Evolutionary conservation across 768 basidiomycete species (phyloP).

Genomic region (Hemileccinum rubropunctum): DNA sequence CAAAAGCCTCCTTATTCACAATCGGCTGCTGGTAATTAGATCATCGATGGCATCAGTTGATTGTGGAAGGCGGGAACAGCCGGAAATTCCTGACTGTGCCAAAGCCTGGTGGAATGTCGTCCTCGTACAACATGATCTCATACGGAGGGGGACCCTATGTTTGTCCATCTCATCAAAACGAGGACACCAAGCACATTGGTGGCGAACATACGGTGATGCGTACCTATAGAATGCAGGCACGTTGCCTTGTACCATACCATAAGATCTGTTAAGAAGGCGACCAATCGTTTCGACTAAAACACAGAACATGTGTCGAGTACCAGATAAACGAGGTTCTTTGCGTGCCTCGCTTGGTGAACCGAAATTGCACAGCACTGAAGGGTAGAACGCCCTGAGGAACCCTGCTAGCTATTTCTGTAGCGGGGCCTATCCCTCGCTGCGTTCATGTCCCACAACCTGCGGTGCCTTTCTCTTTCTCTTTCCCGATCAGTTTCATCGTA

Average conservation of each 20-base stretch:
- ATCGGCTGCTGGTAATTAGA: conserved; percentile 6
- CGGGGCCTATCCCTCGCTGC: conserved; percentile 37
- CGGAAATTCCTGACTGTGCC: background rate
- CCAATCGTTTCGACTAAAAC: conserved; percentile 7
- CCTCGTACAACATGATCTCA: no score
- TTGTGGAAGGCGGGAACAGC: conserved; percentile 2
- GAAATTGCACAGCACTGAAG: background rate
- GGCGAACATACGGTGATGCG: conserved; percentile 9
- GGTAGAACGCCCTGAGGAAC: conserved; percentile 5
- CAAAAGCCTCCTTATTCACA: conserved; percentile 11
- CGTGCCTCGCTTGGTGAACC: conserved; percentile 5
- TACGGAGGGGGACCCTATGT: background rate
- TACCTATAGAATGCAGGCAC: conserved; percentile 13
- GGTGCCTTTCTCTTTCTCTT: conserved; percentile 40
- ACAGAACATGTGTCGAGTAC: conserved; percentile 8
- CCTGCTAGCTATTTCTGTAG: conserved; percentile 18
- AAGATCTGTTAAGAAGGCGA: conserved; percentile 15
- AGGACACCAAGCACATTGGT: conserved; percentile 10
- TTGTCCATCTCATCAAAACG: conserved; percentile 22
- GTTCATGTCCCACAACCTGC: conserved; percentile 53
- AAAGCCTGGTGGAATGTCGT: background rate
- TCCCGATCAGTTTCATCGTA: conserved; percentile 29
- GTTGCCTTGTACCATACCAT: conserved; percentile 14
- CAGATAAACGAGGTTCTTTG: conserved; percentile 1
- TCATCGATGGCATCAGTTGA: conserved; percentile 11